Evolutionary conservation across 2,329 filamentous ascomycete species (phyloP).

Genomic region (Botrytis pseudocinerea): DNA sequence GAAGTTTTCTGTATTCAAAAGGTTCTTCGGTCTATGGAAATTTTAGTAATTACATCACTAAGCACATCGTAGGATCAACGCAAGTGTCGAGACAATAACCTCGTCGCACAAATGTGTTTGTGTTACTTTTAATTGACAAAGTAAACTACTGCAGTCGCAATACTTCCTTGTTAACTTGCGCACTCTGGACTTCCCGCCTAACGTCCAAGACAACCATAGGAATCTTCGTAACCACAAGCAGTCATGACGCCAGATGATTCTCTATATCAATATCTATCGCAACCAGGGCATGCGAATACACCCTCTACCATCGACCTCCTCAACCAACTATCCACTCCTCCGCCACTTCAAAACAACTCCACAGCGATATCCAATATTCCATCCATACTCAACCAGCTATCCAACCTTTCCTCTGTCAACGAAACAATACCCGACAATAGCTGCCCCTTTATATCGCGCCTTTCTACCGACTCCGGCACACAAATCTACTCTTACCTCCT

Average conservation of each 20-base stretch:
- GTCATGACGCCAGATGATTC: not conserved
- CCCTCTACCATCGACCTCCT: not conserved
- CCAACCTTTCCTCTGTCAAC: not conserved
- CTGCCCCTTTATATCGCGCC: not conserved
- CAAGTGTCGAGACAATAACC: not conserved
- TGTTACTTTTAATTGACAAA: not conserved
- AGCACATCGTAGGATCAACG: not conserved
- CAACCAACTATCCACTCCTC: not conserved
- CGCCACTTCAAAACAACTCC: too few relatives aligned
- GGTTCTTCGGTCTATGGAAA: not conserved
- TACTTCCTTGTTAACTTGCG: not conserved
- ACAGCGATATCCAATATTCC: too few relatives aligned
- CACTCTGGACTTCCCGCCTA: not conserved
- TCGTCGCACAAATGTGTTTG: not conserved
- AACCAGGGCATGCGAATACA: not conserved
- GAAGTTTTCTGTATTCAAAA: not conserved
- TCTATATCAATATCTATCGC: not conserved
- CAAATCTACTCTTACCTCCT: conserved; percentile 1
- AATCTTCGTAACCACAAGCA: not conserved
- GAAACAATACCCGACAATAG: not conserved
- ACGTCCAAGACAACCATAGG: not conserved
- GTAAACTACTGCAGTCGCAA: not conserved
- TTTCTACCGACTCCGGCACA: not conserved
- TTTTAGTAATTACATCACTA: not conserved
- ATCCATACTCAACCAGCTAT: not conserved